Conservation (phyloP, 129 eudicot species). For the Flaveria sonorensis region DNA sequence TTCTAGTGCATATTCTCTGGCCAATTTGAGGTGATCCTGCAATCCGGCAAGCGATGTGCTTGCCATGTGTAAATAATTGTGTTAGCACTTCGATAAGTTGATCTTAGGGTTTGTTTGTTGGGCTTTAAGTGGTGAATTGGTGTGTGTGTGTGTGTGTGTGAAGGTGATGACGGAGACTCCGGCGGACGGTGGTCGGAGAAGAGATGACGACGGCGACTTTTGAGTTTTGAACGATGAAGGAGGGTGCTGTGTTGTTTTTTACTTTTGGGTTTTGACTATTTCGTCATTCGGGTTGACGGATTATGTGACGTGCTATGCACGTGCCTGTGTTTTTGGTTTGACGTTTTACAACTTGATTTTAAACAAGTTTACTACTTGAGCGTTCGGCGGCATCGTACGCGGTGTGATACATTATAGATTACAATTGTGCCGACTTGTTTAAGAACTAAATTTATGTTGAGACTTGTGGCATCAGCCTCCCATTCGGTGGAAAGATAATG, state of each 20-base stretch:
- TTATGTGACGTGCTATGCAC: constrained; percentile 30
- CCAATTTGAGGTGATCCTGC: constrained; percentile 90
- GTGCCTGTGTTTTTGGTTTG: constrained; percentile 18
- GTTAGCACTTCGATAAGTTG: background rate
- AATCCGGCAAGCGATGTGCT: constrained; percentile 76
- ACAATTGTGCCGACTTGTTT: too few relatives aligned
- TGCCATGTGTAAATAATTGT: constrained; percentile 38
- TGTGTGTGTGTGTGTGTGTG: background rate
- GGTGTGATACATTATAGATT: too few relatives aligned
- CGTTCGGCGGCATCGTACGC: too few relatives aligned
- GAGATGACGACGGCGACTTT: constrained; percentile 26
- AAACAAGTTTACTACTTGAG: too few relatives aligned
- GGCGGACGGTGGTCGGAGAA: constrained; percentile 26
- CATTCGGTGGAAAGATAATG: too few relatives aligned
- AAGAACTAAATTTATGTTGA: too few relatives aligned
- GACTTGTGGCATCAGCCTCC: too few relatives aligned
- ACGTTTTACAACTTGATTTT: background rate
- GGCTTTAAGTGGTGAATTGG: background rate
- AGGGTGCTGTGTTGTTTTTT: background rate
- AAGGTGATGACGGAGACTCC: background rate
- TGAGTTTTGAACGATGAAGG: constrained; percentile 4
- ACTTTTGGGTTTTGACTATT: constrained; percentile 9
- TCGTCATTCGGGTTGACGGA: constrained; percentile 18
- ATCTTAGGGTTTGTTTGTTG: constrained; percentile 22
- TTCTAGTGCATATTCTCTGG: constrained; percentile 93